These are phyloP conservation scores for Pythium pyrilobum DNA, from an alignment of 352 stramenopile genomes.

Conservation along the genomic window DNA sequence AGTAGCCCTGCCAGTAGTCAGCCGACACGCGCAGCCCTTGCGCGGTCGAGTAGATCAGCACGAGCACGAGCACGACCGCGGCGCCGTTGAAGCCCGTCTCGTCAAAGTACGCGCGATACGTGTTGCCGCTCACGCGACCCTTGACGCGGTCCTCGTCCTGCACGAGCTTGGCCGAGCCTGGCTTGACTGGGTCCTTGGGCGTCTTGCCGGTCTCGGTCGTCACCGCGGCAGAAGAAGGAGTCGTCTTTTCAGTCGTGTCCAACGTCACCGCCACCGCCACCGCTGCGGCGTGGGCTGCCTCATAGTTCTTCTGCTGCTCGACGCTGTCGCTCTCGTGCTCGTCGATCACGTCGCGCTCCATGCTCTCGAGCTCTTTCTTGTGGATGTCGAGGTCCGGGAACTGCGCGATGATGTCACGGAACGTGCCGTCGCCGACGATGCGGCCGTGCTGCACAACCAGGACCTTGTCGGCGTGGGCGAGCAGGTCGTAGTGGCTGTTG, in stretches of 20 bases:
- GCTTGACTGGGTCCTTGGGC: no score
- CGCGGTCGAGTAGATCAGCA: neutral
- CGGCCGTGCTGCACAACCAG: conserved; percentile 32
- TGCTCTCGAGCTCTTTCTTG: neutral
- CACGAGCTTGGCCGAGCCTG: conserved; percentile 2
- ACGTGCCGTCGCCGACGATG: conserved; percentile 28
- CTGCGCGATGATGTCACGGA: conserved; percentile 12
- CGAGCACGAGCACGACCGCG: conserved; percentile 2
- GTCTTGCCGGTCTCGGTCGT: neutral
- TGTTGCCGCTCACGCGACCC: conserved; percentile 12
- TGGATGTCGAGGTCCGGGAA: conserved; percentile 17
- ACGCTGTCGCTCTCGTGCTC: neutral
- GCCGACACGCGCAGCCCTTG: conserved; percentile 3
- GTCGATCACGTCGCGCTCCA: neutral
- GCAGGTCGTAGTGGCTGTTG: conserved; percentile 41
- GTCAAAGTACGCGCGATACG: conserved; percentile 18
- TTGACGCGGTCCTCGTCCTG: conserved; percentile 20
- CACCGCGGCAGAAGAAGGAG: no score
- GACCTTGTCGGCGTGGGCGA: conserved; percentile 31
- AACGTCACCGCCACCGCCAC: neutral
- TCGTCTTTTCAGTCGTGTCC: no score
- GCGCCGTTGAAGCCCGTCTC: conserved; percentile 16
- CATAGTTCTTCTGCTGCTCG: no score
- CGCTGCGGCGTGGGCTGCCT: neutral
- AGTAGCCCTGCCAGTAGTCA: conserved; percentile 16